Evolutionary conservation across 2,329 filamentous ascomycete species (phyloP), one percentile per base, ranked within the genome.

Genomic region (Mariannaea sp.): DNA sequence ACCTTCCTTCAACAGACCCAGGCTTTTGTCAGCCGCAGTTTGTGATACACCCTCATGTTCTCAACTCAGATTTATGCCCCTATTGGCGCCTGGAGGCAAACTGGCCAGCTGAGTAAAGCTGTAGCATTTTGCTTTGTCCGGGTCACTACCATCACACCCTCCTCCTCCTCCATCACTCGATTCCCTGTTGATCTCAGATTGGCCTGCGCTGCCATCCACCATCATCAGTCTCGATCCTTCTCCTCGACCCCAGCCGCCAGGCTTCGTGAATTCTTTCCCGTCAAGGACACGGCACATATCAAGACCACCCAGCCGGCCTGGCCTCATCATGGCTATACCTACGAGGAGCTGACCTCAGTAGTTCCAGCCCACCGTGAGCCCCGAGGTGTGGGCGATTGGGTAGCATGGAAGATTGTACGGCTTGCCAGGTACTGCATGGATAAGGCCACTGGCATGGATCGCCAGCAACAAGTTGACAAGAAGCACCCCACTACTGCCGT

Each of bases 351-450:
- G 88, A 77, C 82, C 20, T 73, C 73, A 16, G 83, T 97, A 42
- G 77, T 79, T 39, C 83, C 93, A 3, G 90, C 87, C 17, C 93
- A 97, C 69, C 87, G 93, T 19, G 72, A 86, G 61, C 84, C 89
- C 1, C 80, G 84, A 65, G 88, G 83, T 10, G 79, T 84, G 67
- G 88, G 91, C 4, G 94, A 99, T 70, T 86, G 84, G 75, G 74
- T 88, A 3, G 94, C 94, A 2, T 86, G 94, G 68, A 81, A 83
- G 53, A 84, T 90, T 59, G 87, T 97, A 42, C 84, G 89, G 6
- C 60, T 92, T 17, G 80, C 92, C 32, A 82, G 93, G 44, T 93
- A 84, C 80, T 85, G 85, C 8, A 90, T 95, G 74, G 93, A 97
- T 69, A 74, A 87, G 30, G 89, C 81, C 13, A 96, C 92, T 0